Percentiles rank a stretch among this genome's conserved stretches.
Evolutionary conservation across 106 monocot species (phyloP).

Genomic region (Platanthera zijinensis): DNA sequence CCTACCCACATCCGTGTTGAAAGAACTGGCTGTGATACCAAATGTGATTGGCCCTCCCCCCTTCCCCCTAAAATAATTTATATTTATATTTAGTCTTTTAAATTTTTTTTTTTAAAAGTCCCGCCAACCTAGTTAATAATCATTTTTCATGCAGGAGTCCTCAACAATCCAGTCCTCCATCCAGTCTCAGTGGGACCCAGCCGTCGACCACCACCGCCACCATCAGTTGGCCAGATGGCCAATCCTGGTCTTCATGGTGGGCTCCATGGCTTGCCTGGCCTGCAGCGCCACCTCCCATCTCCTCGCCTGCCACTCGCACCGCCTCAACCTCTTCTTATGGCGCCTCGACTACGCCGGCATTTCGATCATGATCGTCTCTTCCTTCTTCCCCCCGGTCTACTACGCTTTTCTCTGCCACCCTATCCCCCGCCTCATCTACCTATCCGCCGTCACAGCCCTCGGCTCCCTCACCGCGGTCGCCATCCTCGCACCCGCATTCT

Average conservation of each 20-base stretch:
- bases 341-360: slow-evolving; percentile 86
- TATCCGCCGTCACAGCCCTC: slow-evolving; percentile 52
- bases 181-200: neutral
- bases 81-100: too few species aligned
- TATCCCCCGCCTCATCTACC: slow-evolving; percentile 43
- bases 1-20: too few species aligned
- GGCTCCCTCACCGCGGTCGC: slow-evolving; percentile 35
- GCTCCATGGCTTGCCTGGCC: slow-evolving; percentile 62
- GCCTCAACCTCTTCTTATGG: slow-evolving; percentile 76
- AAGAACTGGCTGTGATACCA: too few species aligned
- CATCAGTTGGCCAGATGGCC: slow-evolving; percentile 68
- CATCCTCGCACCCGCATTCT: slow-evolving; percentile 55
- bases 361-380: slow-evolving; percentile 84
- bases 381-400: slow-evolving; percentile 83
- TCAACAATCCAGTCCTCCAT: neutral
- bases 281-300: slow-evolving; percentile 79
- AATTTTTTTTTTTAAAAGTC: too few species aligned
- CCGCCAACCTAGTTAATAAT: neutral
- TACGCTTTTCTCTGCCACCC: slow-evolving; percentile 85
- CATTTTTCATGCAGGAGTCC: neutral
- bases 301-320: slow-evolving; percentile 83
- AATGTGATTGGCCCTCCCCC: too few species aligned
- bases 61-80: too few species aligned
- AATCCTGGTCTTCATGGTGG: slow-evolving; percentile 59
- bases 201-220: neutral